phyloP scores from a whole-genome alignment of 148 eudicot genomes.

The Limonium bicolor region DNA sequence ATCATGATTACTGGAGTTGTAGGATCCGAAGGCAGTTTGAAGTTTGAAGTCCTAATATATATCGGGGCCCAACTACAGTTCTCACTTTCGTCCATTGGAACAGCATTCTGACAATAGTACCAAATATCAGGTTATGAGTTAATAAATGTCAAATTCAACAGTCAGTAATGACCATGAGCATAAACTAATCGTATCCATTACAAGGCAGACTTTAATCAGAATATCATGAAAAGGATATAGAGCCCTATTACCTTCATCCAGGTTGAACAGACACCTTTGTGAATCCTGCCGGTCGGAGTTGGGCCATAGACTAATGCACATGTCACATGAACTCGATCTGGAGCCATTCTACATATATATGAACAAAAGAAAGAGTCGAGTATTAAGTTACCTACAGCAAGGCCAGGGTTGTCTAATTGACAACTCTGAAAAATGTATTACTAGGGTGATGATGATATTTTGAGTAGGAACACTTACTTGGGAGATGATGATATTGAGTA shows the following conservation, averaged over 20 bases:
- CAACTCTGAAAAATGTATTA: too few species aligned
- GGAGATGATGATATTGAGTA: conserved; percentile 91
- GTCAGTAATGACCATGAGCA: too few species aligned
- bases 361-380: not conserved
- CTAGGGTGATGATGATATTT: conserved; percentile 89
- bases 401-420: not conserved
- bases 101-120: conserved; percentile 79
- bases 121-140: too few species aligned
- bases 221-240: too few species aligned
- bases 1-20: conserved; percentile 63
- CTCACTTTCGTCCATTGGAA: conserved; percentile 36
- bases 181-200: too few species aligned
- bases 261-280: conserved; percentile 80
- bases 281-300: conserved; percentile 70
- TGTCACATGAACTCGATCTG: conserved; percentile 61
- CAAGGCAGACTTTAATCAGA: too few species aligned
- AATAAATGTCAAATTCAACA: too few species aligned
- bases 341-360: conserved; percentile 30
- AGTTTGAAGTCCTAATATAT: conserved; percentile 72
- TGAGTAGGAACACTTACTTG: conserved; percentile 73
- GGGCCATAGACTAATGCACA: conserved; percentile 67
- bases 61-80: conserved; percentile 71
- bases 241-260: conserved; percentile 95
- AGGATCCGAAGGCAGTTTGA: conserved; percentile 64
- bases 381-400: too few species aligned